Evolutionary conservation across 2,329 filamentous ascomycete species (phyloP), one percentile per base, ranked within the genome.

Genomic region (Monosporascus cannonballus): DNA sequence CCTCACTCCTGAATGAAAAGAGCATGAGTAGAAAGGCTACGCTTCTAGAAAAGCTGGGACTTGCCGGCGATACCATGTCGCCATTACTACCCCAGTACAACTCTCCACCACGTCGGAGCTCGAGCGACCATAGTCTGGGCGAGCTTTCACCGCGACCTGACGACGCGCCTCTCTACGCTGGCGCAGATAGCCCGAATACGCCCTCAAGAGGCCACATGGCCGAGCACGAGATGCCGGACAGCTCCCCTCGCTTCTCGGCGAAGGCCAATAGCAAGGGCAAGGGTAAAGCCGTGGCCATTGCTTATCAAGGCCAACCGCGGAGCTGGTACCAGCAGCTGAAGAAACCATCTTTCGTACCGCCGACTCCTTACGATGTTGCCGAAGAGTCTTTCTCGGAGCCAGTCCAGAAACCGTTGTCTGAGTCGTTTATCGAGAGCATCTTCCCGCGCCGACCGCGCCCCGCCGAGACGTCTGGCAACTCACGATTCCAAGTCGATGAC

Each of bases 141-240:
- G 64, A 67, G 36, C 57, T 68, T 18, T 66, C 64, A 45, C 66
- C 66, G 3, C 60, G 63, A 36, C 61, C 64, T 4, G 65, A 64
- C 25, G 57, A 64, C 47, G 58, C 63, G 6, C 54, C 66, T 2
- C 59, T 67, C 5, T 60, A 57, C 2, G 51, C 59, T 38, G 56
- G 55, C n/a, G 53, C 48, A 27, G 27, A 49, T 5, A 47, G 44
- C 38, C 51, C 53, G 11, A 46, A 27, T 45, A 55, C 38, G 24
- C 48, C 24, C 47, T 50, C 17, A 41, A 27, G 24, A 50, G 54
- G 14, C 30, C 56, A 22, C 41, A 17, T 17, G 15, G 27, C 27
- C 14, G 22, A 22, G 5, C 24, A 22, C 11, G 27, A 20, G 24
- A 27, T 38, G 39, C 41, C 22, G 8, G 24, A 24, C 24, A 25